Evolutionary conservation across 139 green algal genomes (phyloP), one percentile per base, ranked within the genome.

Genomic region (Coelastrella sp.): DNA sequence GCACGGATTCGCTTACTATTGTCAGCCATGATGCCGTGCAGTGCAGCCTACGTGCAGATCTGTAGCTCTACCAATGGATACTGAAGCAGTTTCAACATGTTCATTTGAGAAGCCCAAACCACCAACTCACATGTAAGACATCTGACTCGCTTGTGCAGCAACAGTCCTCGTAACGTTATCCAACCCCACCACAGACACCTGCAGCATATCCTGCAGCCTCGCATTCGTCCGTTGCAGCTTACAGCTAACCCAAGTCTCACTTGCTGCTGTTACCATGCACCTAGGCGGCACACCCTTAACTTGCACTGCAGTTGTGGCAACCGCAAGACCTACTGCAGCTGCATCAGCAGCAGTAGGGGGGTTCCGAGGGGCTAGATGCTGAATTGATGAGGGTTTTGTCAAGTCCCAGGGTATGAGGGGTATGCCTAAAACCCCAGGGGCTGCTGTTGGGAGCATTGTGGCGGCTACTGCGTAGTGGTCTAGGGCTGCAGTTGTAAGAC

Each of bases 131-230:
- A 71, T 32, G 78, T 84, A 84, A 13, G 47, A 68, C 47, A 66
- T 65, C 54, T 84, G 78, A 5, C 56, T 56, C 17, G 78, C 56
- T 47, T 14, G 5, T 8, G 57, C 78, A 13, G 19, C 4, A 7
- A 84, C 47, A 19, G 23, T 84, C 56, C 78, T 22, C 6, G 78
- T 84, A 14, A 68, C 47, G 19, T 84, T 84, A 58, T 84, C 78
- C 54, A 84, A 56, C 19, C 78, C 78, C 78, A 84, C 10, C 14
- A 84, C 78, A 65, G 78, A 84, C 7, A 80, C 74, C 22, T 80
- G 74, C 56, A 84, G 78, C 32, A 58, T 7, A 14, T 66, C 68
- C 7, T 23, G 61, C 10, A 71, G 10, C 8, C 61, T 13, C 61
- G 61, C 10, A 10, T 71, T 10, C 2, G 8, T 71, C 61, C 61